Base-by-base conservation (phyloP, 2,329 filamentous ascomycete species). In the Tolypocladium capitatum region DNA sequence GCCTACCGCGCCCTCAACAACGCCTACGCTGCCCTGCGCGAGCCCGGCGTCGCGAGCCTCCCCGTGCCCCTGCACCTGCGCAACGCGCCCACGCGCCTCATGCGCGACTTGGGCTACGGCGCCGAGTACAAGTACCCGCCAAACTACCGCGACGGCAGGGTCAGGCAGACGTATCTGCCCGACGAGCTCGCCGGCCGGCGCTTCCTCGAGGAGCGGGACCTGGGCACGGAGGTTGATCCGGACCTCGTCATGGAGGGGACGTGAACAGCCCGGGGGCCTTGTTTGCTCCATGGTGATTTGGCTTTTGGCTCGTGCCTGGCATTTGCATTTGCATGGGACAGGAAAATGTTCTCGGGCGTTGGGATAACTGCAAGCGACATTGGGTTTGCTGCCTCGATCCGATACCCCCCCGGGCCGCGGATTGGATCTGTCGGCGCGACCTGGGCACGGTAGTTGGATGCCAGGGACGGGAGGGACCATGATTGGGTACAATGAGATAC, bases 91-190 rank as follows among this genome's bases (percentile, higher is more conserved):
- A 97, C 92, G 1, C 77, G 83, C 54, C 63, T 97, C 54, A 94
- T 98, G 91, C 86, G 90, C 58, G 91, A 96, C 55, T 69, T 97
- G 55, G 91, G 88, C 0, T 94, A 89, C 60, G 90, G 90, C 0
- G 83, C 81, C 45, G 86, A 89, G 62, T 98, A 98, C 66, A 97
- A 97, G 65, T 97, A 98, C 60, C 94, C 94, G 55, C 92, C 92
- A 0, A 86, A 94, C 56, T 98, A 91, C 59, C 68, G 77, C 45
- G 80, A 90, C 51, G 92, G 92, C 0, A 78, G 70, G 55, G 91
- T 97, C 1, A 76, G 72, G 53, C 92, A 98, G 68, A 84, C 90
- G 24, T 98, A 97, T 65, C 65, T 98, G n/a, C 92, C 92, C 0
- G 83, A 87, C 11, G 76, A 77, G 48, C 64, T 98, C 8, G 63